Percentiles rank a stretch among this genome's conserved stretches.
Conservation (phyloP, 208 protist genomes). For the Leishmania major region DNA sequence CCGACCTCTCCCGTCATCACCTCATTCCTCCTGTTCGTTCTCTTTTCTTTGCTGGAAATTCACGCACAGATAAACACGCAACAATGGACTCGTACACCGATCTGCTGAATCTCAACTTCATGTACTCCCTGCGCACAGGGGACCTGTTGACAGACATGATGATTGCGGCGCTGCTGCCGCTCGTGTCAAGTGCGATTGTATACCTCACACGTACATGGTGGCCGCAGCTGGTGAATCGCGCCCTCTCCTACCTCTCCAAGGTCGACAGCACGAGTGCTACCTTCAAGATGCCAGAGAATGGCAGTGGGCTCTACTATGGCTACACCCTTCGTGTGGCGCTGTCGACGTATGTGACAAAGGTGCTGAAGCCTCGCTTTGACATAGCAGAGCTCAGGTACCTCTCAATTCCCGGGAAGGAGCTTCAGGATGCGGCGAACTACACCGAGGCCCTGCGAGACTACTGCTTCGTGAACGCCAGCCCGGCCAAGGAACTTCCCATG, state of each 20-base stretch:
- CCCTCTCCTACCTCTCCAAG: constrained; percentile 25
- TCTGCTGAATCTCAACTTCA: constrained; percentile 89
- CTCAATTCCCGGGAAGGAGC: constrained; percentile 36
- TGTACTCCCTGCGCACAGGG: constrained; percentile 85
- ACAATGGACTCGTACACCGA: constrained; percentile 82
- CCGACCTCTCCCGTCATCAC: not conserved
- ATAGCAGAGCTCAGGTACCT: constrained; percentile 60
- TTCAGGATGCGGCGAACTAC: constrained; percentile 54
- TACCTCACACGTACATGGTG: constrained; percentile 53
- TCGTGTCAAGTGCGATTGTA: constrained; percentile 54
- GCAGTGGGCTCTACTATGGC: constrained; percentile 27
- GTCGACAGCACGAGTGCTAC: constrained; percentile 26
- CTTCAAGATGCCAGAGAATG: constrained; percentile 6
- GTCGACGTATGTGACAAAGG: constrained; percentile 29
- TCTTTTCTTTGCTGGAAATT: constrained; percentile 5
- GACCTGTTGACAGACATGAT: constrained; percentile 83
- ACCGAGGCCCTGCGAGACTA: constrained; percentile 37
- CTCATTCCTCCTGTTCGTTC: not conserved
- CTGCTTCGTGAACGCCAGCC: constrained; percentile 41
- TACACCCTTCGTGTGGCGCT: constrained; percentile 62
- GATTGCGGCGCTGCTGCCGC: constrained; percentile 77
- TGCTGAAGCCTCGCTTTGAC: constrained; percentile 30
- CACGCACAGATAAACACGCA: not conserved
- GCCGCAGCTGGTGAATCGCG: constrained; percentile 38
- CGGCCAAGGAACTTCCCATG: constrained; percentile 35